These are phyloP conservation scores for Emmonsiellopsis sp. DNA, from an alignment of 2,329 filamentous ascomycete genomes.

Conservation along the genomic window DNA sequence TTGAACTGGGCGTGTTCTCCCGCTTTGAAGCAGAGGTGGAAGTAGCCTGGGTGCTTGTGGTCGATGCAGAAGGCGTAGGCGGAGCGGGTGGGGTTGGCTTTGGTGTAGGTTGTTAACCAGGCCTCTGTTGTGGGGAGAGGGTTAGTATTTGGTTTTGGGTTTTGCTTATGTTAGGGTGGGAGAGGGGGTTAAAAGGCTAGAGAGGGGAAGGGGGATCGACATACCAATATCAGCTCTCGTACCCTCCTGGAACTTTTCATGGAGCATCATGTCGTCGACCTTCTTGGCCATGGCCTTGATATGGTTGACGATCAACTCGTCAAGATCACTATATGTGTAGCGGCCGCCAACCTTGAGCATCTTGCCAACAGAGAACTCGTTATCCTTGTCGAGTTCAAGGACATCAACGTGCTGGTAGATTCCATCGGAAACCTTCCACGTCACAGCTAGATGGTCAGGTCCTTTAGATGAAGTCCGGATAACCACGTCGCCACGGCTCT, in stretches of 20 bases:
- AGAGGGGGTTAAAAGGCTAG: background rate
- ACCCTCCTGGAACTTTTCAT: constrained; percentile 85
- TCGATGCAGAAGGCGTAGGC: constrained; percentile 96
- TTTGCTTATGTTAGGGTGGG: background rate
- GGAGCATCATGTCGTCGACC: constrained; percentile 88
- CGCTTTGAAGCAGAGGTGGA: constrained; percentile 93
- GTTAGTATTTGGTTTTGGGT: background rate
- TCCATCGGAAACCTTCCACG: constrained; percentile 94
- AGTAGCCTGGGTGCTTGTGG: constrained; percentile 84
- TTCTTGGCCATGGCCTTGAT: constrained; percentile 97
- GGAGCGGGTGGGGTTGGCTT: constrained; percentile 87
- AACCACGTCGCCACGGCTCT: constrained; percentile 79
- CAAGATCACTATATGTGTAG: constrained; percentile 88
- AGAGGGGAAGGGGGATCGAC: constrained; percentile 25
- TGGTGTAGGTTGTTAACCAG: constrained; percentile 93
- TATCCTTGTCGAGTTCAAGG: constrained; percentile 91
- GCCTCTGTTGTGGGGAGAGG: constrained; percentile 50
- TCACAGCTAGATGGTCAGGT: constrained; percentile 87
- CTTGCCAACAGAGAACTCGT: constrained; percentile 86
- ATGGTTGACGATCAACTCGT: constrained; percentile 94
- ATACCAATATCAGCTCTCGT: constrained; percentile 76
- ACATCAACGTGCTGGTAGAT: constrained; percentile 99
- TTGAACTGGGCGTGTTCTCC: constrained; percentile 63
- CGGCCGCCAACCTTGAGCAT: constrained; percentile 77
- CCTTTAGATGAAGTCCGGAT: constrained; percentile 94